phyloP scores from a whole-genome alignment of 345 rosid species.

The Moricandia moricandioides region DNA sequence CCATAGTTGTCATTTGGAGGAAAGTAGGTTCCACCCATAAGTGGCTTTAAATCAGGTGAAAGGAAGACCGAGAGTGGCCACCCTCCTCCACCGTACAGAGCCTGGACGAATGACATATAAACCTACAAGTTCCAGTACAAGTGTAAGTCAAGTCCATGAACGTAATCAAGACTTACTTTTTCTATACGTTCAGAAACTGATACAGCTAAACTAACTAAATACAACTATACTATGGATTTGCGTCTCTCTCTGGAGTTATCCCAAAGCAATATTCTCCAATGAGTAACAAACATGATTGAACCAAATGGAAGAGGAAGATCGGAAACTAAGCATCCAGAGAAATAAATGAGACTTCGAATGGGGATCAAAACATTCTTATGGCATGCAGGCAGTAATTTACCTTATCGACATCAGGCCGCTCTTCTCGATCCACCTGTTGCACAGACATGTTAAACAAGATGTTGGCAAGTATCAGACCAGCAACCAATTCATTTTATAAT shows the following conservation, averaged over 20 bases:
- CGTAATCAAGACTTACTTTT: background rate
- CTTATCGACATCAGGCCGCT: slow-evolving; percentile 96
- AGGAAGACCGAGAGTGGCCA: slow-evolving; percentile 93
- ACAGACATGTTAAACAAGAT: slow-evolving; percentile 27
- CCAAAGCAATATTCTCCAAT: background rate
- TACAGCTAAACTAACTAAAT: background rate
- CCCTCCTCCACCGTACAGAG: slow-evolving; percentile 85
- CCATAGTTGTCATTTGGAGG: slow-evolving; percentile 88
- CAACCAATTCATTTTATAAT: background rate
- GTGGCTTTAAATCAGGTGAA: slow-evolving; percentile 90
- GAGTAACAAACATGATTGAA: background rate
- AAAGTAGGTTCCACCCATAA: slow-evolving; percentile 97
- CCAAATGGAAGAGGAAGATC: background rate
- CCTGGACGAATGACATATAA: slow-evolving; percentile 92
- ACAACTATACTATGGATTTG: background rate
- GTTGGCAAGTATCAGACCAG: background rate
- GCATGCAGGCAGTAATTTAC: slow-evolving; percentile 37
- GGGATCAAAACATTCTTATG: background rate
- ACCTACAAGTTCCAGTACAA: slow-evolving; percentile 47
- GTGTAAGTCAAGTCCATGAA: background rate
- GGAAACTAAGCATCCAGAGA: background rate
- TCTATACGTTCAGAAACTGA: background rate
- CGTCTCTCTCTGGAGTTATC: background rate
- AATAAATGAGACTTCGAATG: background rate
- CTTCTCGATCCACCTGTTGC: slow-evolving; percentile 89